These are phyloP conservation scores for Actinidia arguta DNA, from an alignment of 179 eudicot genomes.

Conservation along the genomic window DNA sequence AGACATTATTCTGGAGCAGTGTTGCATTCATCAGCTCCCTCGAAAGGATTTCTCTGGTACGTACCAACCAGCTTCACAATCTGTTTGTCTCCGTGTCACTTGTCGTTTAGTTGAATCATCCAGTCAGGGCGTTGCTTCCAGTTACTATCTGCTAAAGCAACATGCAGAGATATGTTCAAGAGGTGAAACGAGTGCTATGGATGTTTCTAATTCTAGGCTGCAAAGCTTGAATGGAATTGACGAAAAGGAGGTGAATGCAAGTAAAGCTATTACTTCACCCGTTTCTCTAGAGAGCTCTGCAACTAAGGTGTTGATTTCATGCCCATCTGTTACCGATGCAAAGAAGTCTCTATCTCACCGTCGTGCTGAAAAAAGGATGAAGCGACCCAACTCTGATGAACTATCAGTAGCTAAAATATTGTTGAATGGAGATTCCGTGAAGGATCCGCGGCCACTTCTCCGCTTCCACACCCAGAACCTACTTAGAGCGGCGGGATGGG, in stretches of 20 bases:
- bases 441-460: slow-evolving; percentile 71
- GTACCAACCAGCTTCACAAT: slow-evolving; percentile 31
- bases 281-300: slow-evolving; percentile 84
- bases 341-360: slow-evolving; percentile 37
- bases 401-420: slow-evolving; percentile 42
- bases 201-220: slow-evolving; percentile 38
- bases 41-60: slow-evolving; percentile 50
- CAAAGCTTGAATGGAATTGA: slow-evolving; percentile 54
- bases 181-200: slow-evolving; percentile 32
- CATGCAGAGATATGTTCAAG: slow-evolving; percentile 37
- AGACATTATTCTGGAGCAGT: slow-evolving; percentile 50
- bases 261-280: slow-evolving; percentile 70
- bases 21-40: slow-evolving; percentile 44
- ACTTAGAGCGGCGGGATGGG: slow-evolving; percentile 80
- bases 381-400: slow-evolving; percentile 40
- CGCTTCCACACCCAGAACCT: slow-evolving; percentile 65
- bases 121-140: slow-evolving; percentile 58
- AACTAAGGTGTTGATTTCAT: slow-evolving; percentile 62
- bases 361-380: slow-evolving; percentile 40
- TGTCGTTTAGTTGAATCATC: slow-evolving; percentile 87
- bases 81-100: slow-evolving; percentile 44
- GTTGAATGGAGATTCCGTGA: slow-evolving; percentile 45
- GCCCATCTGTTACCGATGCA: slow-evolving; percentile 33
- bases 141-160: slow-evolving; percentile 69
- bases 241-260: slow-evolving; percentile 52